A percentile compares a stretch with the other conserved stretches of the same genome.
Conservation (phyloP, 305 asterid genomes). For the Fraxinus albicans region DNA sequence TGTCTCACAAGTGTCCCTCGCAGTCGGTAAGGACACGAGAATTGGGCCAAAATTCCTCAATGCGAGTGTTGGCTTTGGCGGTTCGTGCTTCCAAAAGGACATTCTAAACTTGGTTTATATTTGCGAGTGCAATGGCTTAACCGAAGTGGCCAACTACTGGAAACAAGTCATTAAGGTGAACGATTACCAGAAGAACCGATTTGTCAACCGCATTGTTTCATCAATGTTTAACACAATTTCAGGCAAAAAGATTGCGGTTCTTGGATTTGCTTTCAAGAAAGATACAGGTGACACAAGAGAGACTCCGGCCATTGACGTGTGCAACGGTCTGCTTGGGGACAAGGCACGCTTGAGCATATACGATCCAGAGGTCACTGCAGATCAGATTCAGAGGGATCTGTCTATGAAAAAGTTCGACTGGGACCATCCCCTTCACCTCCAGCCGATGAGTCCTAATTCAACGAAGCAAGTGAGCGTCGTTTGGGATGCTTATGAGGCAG, state of each 20-base stretch:
- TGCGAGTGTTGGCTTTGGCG: slow-evolving; percentile 58
- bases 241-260: slow-evolving; percentile 40
- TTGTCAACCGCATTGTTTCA: slow-evolving; percentile 38
- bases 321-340: slow-evolving; percentile 52
- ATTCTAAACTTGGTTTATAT: slow-evolving; percentile 52
- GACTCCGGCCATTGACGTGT: slow-evolving; percentile 56
- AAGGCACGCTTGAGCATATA: slow-evolving; percentile 48
- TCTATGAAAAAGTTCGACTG: slow-evolving; percentile 37
- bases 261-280: slow-evolving; percentile 51
- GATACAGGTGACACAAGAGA: slow-evolving; percentile 56
- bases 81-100: slow-evolving; percentile 51
- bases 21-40: slow-evolving; percentile 50
- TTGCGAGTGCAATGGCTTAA: slow-evolving; percentile 56
- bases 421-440: slow-evolving; percentile 46
- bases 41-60: slow-evolving; percentile 58
- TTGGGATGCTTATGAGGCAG: slow-evolving; percentile 47
- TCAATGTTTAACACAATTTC: slow-evolving; percentile 50
- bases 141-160: slow-evolving; percentile 59
- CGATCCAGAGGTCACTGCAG: slow-evolving; percentile 49
- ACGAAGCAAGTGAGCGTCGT: slow-evolving; percentile 39
- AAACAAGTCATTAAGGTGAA: slow-evolving; percentile 57
- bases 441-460: slow-evolving; percentile 32
- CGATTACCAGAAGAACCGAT: slow-evolving; percentile 49
- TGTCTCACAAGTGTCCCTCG: slow-evolving; percentile 41
- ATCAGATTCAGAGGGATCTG: slow-evolving; percentile 41